These are phyloP conservation scores for Seiridium cupressi DNA, from an alignment of 2,329 filamentous ascomycete genomes.

Conservation along the genomic window DNA sequence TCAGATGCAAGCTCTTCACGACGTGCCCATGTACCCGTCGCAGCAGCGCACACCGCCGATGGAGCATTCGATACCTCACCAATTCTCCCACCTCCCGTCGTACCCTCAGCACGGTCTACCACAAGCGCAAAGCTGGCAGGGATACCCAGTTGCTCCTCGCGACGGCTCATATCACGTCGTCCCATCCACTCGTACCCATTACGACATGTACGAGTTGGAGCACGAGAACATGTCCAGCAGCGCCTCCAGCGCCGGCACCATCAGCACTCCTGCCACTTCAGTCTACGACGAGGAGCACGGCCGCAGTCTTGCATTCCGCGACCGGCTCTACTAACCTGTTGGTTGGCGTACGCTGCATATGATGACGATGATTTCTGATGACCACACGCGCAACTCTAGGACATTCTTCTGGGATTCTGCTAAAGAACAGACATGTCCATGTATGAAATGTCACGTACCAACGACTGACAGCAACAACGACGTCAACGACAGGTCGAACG, in stretches of 20 bases:
- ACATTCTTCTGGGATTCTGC: too few species aligned
- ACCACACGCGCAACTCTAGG: too few species aligned
- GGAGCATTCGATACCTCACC: constrained; percentile 21
- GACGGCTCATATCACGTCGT: constrained; percentile 12
- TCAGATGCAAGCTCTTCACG: background rate
- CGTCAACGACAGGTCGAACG: too few species aligned
- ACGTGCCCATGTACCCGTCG: constrained; percentile 12
- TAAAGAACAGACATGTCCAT: too few species aligned
- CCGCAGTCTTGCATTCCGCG: constrained; percentile 39
- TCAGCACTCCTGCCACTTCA: constrained; percentile 18
- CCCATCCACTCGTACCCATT: constrained; percentile 27
- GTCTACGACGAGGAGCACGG: constrained; percentile 45
- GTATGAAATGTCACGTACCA: too few species aligned
- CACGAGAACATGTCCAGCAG: constrained; percentile 33
- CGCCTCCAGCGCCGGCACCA: constrained; percentile 31
- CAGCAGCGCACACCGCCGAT: constrained; percentile 13
- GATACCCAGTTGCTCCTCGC: background rate
- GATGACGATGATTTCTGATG: background rate
- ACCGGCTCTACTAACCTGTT: constrained; percentile 39
- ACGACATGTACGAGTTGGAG: constrained; percentile 47
- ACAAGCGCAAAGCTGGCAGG: background rate
- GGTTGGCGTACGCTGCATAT: constrained; percentile 1
- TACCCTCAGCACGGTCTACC: constrained; percentile 12
- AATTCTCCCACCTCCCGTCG: constrained; percentile 28
- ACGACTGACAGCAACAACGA: too few species aligned